A percentile compares a stretch with the other conserved stretches of the same genome.
These are phyloP conservation scores for Epicoccum sorghinum DNA, from an alignment of 2,329 filamentous ascomycete genomes.

Conservation along the genomic window DNA sequence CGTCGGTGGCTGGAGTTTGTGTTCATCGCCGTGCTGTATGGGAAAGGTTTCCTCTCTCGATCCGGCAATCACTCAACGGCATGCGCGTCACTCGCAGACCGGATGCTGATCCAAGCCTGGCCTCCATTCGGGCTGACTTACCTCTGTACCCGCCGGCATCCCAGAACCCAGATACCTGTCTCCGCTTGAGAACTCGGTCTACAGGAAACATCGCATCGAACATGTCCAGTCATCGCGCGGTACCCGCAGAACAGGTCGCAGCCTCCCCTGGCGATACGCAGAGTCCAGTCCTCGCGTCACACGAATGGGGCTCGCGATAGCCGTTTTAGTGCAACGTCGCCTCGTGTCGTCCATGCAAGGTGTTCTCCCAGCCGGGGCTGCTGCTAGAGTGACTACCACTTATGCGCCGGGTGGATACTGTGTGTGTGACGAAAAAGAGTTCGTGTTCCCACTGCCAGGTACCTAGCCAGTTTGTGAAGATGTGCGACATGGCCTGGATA, in stretches of 20 bases:
- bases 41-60: neutral
- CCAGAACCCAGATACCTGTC: neutral
- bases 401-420: neutral
- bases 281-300: neutral
- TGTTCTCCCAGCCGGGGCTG: neutral
- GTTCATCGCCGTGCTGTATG: neutral
- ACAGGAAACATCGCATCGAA: neutral
- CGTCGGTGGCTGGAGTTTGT: slow-evolving; percentile 1
- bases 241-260: slow-evolving; percentile 5
- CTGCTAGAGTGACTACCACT: neutral
- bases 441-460: too few relatives aligned
- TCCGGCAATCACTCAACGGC: neutral
- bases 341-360: slow-evolving; percentile 9
- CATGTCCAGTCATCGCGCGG: neutral
- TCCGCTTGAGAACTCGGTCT: neutral
- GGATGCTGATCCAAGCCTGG: neutral
- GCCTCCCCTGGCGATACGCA: neutral
- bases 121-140: neutral
- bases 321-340: neutral
- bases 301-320: neutral
- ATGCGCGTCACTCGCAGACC: neutral
- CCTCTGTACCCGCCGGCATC: neutral
- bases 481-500: neutral
- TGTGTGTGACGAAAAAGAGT: neutral
- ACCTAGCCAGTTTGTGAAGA: too few relatives aligned